Evolutionary conservation across 2,329 filamentous ascomycete species (phyloP).

Genomic region (Penicillium sp.): DNA sequence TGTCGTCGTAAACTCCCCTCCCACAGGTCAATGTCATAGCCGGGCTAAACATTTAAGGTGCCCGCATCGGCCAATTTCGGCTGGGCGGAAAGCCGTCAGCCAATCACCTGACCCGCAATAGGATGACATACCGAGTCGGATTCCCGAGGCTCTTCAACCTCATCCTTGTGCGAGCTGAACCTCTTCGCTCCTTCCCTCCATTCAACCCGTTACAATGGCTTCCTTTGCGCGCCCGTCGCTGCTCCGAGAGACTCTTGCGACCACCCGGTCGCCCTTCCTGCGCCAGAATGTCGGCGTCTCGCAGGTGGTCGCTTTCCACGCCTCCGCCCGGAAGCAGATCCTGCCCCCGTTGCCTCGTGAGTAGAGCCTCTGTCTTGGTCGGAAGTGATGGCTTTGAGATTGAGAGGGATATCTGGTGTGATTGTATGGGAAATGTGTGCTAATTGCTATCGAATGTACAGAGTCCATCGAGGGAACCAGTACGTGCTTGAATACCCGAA

Average conservation of each 20-base stretch:
- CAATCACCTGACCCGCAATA: conserved; percentile 46
- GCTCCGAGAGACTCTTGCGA: conserved; percentile 45
- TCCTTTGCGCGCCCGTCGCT: conserved; percentile 49
- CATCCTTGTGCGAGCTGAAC: conserved; percentile 34
- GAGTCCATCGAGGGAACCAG: conserved; percentile 77
- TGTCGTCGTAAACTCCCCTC: not conserved
- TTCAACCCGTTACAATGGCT: conserved; percentile 45
- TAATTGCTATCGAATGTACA: conserved; percentile 55
- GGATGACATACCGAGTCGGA: conserved; percentile 49
- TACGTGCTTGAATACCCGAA: conserved; percentile 53
- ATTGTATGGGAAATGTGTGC: conserved; percentile 34
- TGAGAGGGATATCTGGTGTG: not conserved
- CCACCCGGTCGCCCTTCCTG: conserved; percentile 43
- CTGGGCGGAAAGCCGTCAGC: conserved; percentile 41
- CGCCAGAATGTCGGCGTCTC: conserved; percentile 47
- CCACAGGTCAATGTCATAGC: conserved; percentile 11
- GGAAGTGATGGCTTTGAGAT: not conserved
- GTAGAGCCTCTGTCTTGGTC: conserved; percentile 43
- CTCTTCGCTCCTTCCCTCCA: conserved; percentile 25
- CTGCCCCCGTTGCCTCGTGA: conserved; percentile 85
- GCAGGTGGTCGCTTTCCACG: conserved; percentile 83
- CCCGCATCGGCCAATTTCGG: conserved; percentile 47
- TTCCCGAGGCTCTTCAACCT: conserved; percentile 48
- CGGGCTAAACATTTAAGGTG: conserved; percentile 29
- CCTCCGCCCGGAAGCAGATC: conserved; percentile 74